A percentile compares a stretch with the other conserved stretches of the same genome.
Evolutionary conservation across 2,329 filamentous ascomycete genomes (phyloP).

Genomic region (Ophiostoma fasciatum): DNA sequence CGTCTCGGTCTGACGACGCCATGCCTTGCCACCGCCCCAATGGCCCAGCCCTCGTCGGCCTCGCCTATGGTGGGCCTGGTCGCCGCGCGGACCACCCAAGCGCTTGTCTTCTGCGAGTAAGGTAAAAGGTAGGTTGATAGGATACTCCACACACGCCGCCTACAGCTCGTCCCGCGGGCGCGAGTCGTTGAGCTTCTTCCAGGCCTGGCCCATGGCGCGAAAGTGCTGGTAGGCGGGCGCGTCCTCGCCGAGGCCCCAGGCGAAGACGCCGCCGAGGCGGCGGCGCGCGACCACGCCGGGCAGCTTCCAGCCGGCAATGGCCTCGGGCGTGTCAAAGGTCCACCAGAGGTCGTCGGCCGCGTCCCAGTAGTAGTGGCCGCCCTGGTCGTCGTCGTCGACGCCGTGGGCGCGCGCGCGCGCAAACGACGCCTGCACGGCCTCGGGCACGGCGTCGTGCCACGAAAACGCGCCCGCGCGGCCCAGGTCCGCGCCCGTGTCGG

Average conservation of each 20-base stretch:
- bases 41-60: no score
- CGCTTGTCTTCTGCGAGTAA: constrained; percentile 24
- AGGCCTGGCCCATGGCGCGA: constrained; percentile 17
- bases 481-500: constrained; percentile 42
- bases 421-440: constrained; percentile 42
- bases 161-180: constrained; percentile 13
- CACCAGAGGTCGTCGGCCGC: constrained; percentile 45
- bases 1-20: no score
- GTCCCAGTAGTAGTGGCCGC: constrained; percentile 59
- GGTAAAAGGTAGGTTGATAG: no score
- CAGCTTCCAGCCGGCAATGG: constrained; percentile 45
- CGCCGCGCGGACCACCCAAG: no score
- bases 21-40: no score
- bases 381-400: constrained; percentile 38
- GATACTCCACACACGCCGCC: no score
- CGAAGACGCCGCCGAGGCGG: constrained; percentile 55
- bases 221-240: constrained; percentile 28
- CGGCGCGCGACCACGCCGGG: constrained; percentile 38
- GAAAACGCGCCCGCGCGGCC: constrained; percentile 39
- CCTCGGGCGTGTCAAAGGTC: constrained; percentile 53
- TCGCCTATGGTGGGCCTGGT: no score
- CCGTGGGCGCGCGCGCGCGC: constrained; percentile 36
- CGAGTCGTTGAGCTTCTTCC: constrained; percentile 8
- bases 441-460: constrained; percentile 39
- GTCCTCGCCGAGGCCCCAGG: constrained; percentile 62